Evolutionary conservation across 495 filamentous ascomycete species (phyloP), one percentile per base, ranked within the genome.

Genomic region (Podospora conica): DNA sequence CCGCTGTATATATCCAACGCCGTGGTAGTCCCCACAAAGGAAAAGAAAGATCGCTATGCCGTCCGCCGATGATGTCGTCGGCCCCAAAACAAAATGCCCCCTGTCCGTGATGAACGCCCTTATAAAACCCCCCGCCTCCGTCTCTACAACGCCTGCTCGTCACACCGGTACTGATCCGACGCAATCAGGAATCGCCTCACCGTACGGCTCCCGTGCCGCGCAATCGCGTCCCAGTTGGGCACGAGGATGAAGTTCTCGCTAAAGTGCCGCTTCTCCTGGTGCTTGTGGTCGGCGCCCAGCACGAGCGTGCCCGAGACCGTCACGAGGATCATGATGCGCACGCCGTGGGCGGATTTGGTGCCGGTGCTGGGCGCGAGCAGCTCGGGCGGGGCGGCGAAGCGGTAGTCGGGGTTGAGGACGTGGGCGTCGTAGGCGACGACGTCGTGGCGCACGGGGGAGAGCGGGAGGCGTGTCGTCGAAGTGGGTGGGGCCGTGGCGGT

Each of bases 221-320:
- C 78, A 20, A 82, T 79, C 15, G 81, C 76, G 22, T 87, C 84
- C 68, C 83, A 83, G 71, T 93, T 93, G 22, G 91, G 91, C 28
- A 93, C 88, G 54, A 96, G 76, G 1, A 93, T 82, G 67, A 94
- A 87, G 8, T 79, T 86, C 70, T 96, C 91, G 60, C 85, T 88
- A 75, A 96, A 95, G 8, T 81, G 84, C 63, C 84, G 83, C 73
- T 84, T 83, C 11, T 48, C 40, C 40, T 54, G 80, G 20, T 80
- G 83, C 31, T 86, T 81, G 31, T 80, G 61, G 15, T 61, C 59
- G 3, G 61, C 31, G 12, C 68, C 67, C 20, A 74, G 72, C 9
- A 54, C 33, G 7, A 93, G 86, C 55, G 75, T 83, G 3, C 91
- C 91, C 65, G 81, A 88, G 25, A 92, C 87, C 53, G 86, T 79